Conservation (phyloP, 371 early-diverging fungal genomes). For the Mortierella polycephala region DNA sequence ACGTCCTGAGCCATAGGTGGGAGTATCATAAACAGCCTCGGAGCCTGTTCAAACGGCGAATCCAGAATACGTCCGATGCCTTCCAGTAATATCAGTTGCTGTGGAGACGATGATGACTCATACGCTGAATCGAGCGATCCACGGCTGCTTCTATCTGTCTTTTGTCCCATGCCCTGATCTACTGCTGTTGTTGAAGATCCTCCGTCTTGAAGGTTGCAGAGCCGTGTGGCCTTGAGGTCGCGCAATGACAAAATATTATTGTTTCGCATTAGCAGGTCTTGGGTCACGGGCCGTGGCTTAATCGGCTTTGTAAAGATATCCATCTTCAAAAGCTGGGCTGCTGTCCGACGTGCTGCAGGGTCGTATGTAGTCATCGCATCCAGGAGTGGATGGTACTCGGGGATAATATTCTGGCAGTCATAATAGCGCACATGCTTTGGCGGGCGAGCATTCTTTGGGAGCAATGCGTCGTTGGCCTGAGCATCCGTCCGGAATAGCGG, state of each 20-base stretch:
- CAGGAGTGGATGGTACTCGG: slow-evolving; percentile 29
- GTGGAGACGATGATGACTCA: neutral
- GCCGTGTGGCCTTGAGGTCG: slow-evolving; percentile 29
- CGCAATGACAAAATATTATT: slow-evolving; percentile 35
- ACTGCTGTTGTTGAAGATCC: neutral
- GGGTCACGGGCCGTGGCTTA: slow-evolving; percentile 4
- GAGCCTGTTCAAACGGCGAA: slow-evolving; percentile 40
- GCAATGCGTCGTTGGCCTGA: slow-evolving; percentile 25
- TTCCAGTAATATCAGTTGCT: slow-evolving; percentile 31
- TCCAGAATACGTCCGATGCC: slow-evolving; percentile 40
- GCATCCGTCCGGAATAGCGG: slow-evolving; percentile 43
- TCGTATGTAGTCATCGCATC: slow-evolving; percentile 40
- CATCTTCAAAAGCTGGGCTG: slow-evolving; percentile 31
- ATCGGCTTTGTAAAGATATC: slow-evolving; percentile 35
- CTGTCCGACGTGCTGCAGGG: slow-evolving; percentile 25
- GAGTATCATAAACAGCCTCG: slow-evolving; percentile 39
- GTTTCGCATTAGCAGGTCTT: slow-evolving; percentile 30
- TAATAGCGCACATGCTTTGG: slow-evolving; percentile 36
- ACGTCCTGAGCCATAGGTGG: slow-evolving; percentile 35
- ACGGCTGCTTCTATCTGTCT: neutral
- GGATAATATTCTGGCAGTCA: slow-evolving; percentile 15
- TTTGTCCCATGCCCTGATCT: neutral
- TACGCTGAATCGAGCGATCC: slow-evolving; percentile 13
- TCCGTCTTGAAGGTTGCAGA: slow-evolving; percentile 23
- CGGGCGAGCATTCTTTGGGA: neutral